These are phyloP conservation scores for Claviceps humidiphila DNA, from an alignment of 2,329 filamentous ascomycete species.

Conservation along the genomic window DNA sequence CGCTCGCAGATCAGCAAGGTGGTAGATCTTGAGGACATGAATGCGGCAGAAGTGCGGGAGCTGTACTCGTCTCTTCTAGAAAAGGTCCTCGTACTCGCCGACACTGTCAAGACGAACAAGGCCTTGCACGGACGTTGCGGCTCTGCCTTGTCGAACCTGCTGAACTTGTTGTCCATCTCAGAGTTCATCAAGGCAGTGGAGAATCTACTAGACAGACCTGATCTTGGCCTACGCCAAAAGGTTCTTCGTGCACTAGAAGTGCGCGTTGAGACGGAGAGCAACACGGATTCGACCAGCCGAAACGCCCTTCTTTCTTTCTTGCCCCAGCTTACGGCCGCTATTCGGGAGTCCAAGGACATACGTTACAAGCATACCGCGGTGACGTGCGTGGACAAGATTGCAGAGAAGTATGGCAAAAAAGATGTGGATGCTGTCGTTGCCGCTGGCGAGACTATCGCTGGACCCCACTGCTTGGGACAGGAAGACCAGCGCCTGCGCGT, in stretches of 20 bases:
- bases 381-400: conserved; percentile 81
- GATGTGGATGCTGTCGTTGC: conserved; percentile 63
- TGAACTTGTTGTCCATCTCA: conserved; percentile 71
- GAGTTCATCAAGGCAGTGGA: conserved; percentile 87
- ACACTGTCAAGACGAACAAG: conserved; percentile 45
- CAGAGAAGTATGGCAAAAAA: conserved; percentile 91
- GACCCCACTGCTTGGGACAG: conserved; percentile 63
- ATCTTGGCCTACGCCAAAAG: conserved; percentile 64
- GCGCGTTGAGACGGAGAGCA: conserved; percentile 61
- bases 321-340: conserved; percentile 62
- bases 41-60: conserved; percentile 50
- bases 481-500: conserved; percentile 59
- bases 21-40: conserved; percentile 50
- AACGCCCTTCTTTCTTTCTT: conserved; percentile 64
- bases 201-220: conserved; percentile 61
- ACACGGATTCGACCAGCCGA: conserved; percentile 54
- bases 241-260: conserved; percentile 69
- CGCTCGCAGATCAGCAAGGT: conserved; percentile 41
- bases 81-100: conserved; percentile 51
- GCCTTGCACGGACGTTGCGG: conserved; percentile 46
- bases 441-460: conserved; percentile 64
- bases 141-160: conserved; percentile 62
- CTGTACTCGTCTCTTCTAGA: conserved; percentile 58
- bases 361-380: conserved; percentile 76
- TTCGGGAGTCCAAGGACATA: conserved; percentile 58